Evolutionary conservation across 176 grass and related monocot species (phyloP), one percentile per base, ranked within the genome.

Genomic region (Urochloa ruziziensis): DNA sequence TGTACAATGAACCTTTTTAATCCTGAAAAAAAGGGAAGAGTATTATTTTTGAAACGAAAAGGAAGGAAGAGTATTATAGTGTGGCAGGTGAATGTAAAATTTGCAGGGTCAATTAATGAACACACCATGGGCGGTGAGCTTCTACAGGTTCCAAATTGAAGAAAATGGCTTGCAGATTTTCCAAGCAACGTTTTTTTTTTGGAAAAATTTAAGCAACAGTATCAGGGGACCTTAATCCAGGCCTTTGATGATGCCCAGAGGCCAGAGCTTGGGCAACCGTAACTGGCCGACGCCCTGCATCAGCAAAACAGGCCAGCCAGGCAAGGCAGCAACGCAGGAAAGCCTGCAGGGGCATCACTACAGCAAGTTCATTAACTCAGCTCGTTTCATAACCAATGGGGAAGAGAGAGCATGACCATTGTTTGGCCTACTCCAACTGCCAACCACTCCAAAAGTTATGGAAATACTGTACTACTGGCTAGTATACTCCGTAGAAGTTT

Each of bases 341-440:
- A 81, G 82, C 42, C 77, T 70, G 77, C 70, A 44, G 19, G 19
- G 77, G 70, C 75, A 67, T 67, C 81, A 11, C 57, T 51, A 54
- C 68, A 74, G 58, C 44, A 44, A 35, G 9, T 65, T 79, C 75
- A 89, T 89, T 85, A 62, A 62, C 10, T 81, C 37, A 40, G n/a
- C 5, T 40, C 27, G 53, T 47, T 58, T 59, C 43, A 7, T 49
- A 52, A 21, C 30, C 58, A 73, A n/a, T 36, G 52, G 39, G 11
- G 43, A 28, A 43, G 68, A 80, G 19, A 71, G 59, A 29, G 66
- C 28, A 53, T 23, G 71, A 7, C 17, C 39, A 16, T 46, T 43
- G 70, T 71, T 80, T 65, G 77, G 48, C 70, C 39, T 30, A 61
- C 62, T 16, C n/a, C 86, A 79, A 58, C 67, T 2, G 27, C 52